Evolutionary conservation across 805 yeast species (phyloP).

Genomic region (Metschnikowia baotianmanensis): DNA sequence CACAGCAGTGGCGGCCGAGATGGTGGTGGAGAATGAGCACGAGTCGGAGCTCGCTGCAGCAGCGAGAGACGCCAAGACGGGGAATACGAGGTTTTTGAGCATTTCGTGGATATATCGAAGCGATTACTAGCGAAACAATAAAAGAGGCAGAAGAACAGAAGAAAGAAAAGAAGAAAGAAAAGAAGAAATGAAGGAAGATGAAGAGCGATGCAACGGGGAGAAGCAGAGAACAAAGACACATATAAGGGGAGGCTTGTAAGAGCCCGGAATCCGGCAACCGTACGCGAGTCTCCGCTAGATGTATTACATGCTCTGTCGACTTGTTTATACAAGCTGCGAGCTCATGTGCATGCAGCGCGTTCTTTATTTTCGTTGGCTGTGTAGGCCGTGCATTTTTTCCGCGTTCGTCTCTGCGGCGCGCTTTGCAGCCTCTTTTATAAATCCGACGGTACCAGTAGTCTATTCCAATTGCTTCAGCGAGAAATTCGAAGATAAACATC

Average conservation of each 20-base stretch:
- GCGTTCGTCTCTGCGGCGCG: background rate
- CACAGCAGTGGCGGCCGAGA: conserved; percentile 38
- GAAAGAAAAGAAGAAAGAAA: background rate
- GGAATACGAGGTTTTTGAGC: conserved; percentile 4
- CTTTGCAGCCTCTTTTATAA: background rate
- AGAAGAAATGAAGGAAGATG: background rate
- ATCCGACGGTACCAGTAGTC: too few relatives aligned
- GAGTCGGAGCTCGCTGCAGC: conserved; percentile 18
- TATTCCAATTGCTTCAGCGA: too few relatives aligned
- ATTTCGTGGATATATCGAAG: too few relatives aligned
- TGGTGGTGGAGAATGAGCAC: conserved; percentile 41
- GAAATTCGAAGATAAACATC: too few relatives aligned
- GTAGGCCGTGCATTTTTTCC: background rate
- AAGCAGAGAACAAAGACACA: too few relatives aligned
- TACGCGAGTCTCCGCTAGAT: too few relatives aligned
- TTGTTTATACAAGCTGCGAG: background rate
- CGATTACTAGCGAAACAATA: too few relatives aligned
- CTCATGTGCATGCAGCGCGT: background rate
- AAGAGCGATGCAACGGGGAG: background rate
- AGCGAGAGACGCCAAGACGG: conserved; percentile 13
- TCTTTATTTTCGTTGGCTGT: background rate
- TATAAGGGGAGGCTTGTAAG: too few relatives aligned
- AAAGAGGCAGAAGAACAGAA: too few relatives aligned
- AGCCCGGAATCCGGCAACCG: too few relatives aligned
- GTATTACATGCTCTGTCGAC: background rate